Conservation (phyloP, 139 green algal species). For the Closterium sp. region DNA sequence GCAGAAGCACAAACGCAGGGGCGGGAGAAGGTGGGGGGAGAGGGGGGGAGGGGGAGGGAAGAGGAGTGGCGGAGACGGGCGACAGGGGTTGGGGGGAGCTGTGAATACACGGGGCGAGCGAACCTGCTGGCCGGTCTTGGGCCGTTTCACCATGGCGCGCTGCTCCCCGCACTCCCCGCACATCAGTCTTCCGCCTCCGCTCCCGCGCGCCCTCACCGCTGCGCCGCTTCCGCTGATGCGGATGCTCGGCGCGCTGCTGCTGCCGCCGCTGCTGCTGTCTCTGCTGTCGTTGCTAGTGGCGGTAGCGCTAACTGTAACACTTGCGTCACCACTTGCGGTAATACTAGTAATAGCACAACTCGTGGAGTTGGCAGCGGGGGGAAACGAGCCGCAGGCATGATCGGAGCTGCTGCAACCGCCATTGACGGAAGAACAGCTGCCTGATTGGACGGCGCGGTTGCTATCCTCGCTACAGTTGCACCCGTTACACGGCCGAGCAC, state of each 20-base stretch:
- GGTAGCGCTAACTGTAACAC: neutral
- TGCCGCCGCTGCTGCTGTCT: neutral
- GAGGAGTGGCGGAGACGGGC: neutral
- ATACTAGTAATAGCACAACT: neutral
- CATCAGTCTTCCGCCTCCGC: neutral
- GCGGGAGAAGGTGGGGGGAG: neutral
- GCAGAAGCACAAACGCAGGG: too few relatives aligned
- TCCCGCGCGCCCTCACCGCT: neutral
- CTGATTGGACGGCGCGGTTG: neutral
- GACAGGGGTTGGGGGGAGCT: neutral
- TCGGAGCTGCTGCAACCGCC: neutral
- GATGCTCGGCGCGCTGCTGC: neutral
- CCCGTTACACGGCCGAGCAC: neutral
- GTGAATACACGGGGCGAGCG: too few relatives aligned
- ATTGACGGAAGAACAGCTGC: neutral
- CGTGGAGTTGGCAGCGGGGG: neutral
- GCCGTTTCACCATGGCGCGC: conserved; percentile 12
- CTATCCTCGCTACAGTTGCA: neutral
- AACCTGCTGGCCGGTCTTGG: conserved; percentile 15
- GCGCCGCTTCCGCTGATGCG: neutral
- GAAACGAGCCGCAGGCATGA: neutral
- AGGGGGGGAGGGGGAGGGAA: neutral
- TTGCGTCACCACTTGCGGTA: neutral
- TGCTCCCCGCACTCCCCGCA: conserved; percentile 14
- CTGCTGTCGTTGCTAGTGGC: neutral